A percentile compares a stretch with the other conserved stretches of the same genome.
These are phyloP conservation scores for Coffea canephora DNA, from an alignment of 257 asterid genomes.

Conservation along the genomic window DNA sequence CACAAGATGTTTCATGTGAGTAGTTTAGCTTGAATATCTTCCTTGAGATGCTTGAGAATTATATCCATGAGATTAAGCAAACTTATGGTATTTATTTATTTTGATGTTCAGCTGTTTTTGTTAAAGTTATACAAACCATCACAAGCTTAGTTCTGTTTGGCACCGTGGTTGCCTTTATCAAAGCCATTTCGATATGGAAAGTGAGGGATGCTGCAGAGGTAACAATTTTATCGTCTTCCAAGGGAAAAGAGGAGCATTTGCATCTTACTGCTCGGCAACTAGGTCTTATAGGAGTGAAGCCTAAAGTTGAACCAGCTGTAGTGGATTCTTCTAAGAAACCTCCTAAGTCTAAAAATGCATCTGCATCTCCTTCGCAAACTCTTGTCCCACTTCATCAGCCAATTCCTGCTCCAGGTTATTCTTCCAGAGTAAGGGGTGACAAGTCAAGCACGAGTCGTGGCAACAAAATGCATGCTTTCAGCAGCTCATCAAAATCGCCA, in stretches of 20 bases:
- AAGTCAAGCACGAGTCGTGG: constrained; percentile 53
- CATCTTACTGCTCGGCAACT: constrained; percentile 69
- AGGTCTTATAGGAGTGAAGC: constrained; percentile 68
- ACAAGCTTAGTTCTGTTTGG: constrained; percentile 52
- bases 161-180: constrained; percentile 57
- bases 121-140: constrained; percentile 40
- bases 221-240: constrained; percentile 46
- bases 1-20: constrained; percentile 64
- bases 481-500: constrained; percentile 66
- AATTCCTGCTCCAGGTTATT: constrained; percentile 36
- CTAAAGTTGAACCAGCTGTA: constrained; percentile 42
- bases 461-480: constrained; percentile 45
- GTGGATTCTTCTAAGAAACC: constrained; percentile 63
- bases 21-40: constrained; percentile 16
- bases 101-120: constrained; percentile 48
- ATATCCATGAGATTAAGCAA: neutral
- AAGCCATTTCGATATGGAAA: constrained; percentile 62
- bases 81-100: constrained; percentile 6
- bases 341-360: constrained; percentile 54
- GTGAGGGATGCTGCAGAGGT: constrained; percentile 38
- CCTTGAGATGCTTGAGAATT: neutral
- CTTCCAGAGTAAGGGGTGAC: constrained; percentile 55
- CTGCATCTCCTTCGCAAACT: constrained; percentile 51
- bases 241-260: constrained; percentile 59
- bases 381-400: constrained; percentile 88